These are phyloP conservation scores for Ophiognomonia clavigignenti-juglandacearum DNA, from an alignment of 2,329 filamentous ascomycete species.

Conservation along the genomic window DNA sequence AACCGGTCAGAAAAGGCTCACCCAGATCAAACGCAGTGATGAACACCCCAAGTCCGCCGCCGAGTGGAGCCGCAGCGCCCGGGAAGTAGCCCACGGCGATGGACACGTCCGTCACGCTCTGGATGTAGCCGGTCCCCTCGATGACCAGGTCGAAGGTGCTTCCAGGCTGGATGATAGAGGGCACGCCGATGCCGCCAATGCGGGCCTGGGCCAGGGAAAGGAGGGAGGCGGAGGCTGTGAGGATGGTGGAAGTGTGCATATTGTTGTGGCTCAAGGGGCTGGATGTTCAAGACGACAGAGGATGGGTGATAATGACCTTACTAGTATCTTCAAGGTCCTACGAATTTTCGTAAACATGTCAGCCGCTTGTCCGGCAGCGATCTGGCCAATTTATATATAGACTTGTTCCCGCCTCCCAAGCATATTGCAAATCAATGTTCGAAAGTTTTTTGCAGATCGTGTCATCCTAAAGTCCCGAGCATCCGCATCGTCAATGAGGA, in stretches of 20 bases:
- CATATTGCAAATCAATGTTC: too few relatives aligned
- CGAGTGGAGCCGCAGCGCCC: conserved; percentile 20
- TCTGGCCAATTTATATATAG: too few relatives aligned
- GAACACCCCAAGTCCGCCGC: conserved; percentile 25
- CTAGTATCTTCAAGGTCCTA: too few relatives aligned
- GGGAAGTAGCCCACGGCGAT: conserved; percentile 35
- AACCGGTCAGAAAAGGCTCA: conserved; percentile 17
- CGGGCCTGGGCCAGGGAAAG: conserved; percentile 28
- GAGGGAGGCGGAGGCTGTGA: conserved; percentile 20
- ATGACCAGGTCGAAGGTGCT: conserved; percentile 33
- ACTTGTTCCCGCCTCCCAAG: too few relatives aligned
- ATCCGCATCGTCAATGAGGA: too few relatives aligned
- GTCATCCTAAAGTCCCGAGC: too few relatives aligned
- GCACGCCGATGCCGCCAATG: conserved; percentile 37
- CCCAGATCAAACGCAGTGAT: conserved; percentile 31
- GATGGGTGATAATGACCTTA: neutral
- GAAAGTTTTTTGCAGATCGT: too few relatives aligned
- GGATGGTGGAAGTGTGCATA: too few relatives aligned
- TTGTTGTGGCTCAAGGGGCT: too few relatives aligned
- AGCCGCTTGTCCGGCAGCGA: too few relatives aligned
- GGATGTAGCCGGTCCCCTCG: conserved; percentile 37
- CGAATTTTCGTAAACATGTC: too few relatives aligned
- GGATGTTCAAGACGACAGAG: too few relatives aligned
- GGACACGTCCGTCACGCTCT: conserved; percentile 38
- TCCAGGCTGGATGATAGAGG: conserved; percentile 34